A percentile compares a stretch with the other conserved stretches of the same genome.
Conservation (phyloP, 2,329 filamentous ascomycete species). For the Aquanectria penicillioides region DNA sequence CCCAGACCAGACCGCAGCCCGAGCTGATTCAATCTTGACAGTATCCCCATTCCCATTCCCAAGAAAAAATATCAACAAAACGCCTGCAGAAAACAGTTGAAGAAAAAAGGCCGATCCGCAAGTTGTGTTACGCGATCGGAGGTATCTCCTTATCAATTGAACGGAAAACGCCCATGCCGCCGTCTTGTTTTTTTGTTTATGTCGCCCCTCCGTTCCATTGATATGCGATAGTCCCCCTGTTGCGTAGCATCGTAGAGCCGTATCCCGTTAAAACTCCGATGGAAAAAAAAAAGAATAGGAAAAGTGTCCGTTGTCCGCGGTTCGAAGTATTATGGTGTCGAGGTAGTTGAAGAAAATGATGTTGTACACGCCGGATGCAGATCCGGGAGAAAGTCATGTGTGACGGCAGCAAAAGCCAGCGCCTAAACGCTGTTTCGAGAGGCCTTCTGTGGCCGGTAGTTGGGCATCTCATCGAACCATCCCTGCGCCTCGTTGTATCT, state of each 20-base stretch:
- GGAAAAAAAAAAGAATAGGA: constrained; percentile 22
- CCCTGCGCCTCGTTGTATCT: constrained; percentile 81
- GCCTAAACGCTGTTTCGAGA: constrained; percentile 45
- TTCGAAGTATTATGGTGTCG: constrained; percentile 16
- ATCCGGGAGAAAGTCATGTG: constrained; percentile 10
- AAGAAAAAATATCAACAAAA: constrained; percentile 18
- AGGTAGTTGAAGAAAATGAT: constrained; percentile 19
- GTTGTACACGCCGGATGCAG: constrained; percentile 36
- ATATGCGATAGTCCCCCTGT: constrained; percentile 38
- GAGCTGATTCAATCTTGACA: constrained; percentile 23
- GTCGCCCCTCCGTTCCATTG: constrained; percentile 41
- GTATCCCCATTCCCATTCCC: constrained; percentile 16
- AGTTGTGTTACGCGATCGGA: constrained; percentile 34
- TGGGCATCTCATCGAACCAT: constrained; percentile 87
- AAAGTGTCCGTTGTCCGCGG: constrained; percentile 3
- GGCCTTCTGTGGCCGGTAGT: constrained; percentile 77
- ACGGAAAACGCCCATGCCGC: constrained; percentile 42
- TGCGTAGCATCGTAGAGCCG: constrained; percentile 35
- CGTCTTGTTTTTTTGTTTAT: constrained; percentile 33
- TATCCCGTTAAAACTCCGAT: constrained; percentile 36
- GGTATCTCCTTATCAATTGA: constrained; percentile 43
- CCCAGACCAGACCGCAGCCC: constrained; percentile 31
- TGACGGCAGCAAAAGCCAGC: not conserved
- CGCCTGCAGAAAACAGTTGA: constrained; percentile 1
- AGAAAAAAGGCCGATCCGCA: constrained; percentile 33